A percentile compares a stretch with the other conserved stretches of the same genome.
These are phyloP conservation scores for Cajanus cajan DNA, from an alignment of 306 rosid genomes.

Conservation along the genomic window DNA sequence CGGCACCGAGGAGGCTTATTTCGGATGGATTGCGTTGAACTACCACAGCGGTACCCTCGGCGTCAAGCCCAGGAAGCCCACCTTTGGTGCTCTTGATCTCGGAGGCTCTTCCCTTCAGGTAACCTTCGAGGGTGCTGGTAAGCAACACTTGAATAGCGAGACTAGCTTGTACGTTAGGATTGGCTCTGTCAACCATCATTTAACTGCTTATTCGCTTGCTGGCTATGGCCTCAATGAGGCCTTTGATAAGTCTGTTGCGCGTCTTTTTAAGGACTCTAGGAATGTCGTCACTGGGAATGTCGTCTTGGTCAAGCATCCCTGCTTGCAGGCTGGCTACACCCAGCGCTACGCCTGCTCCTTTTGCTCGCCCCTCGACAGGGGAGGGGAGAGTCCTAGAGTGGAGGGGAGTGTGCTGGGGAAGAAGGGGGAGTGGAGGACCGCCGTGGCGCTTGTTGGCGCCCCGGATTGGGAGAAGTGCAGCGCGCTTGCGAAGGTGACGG, in stretches of 20 bases:
- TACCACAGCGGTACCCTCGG: constrained; percentile 61
- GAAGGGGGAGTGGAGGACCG: constrained; percentile 41
- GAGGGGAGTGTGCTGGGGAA: constrained; percentile 32
- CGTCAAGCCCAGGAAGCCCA: constrained; percentile 51
- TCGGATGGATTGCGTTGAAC: constrained; percentile 96
- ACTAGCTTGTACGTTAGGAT: constrained; percentile 75
- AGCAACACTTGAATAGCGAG: constrained; percentile 38
- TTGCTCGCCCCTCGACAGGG: constrained; percentile 45
- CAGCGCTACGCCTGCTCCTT: constrained; percentile 62
- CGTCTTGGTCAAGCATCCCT: constrained; percentile 78
- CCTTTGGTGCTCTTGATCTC: constrained; percentile 88
- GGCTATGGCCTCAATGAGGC: constrained; percentile 94
- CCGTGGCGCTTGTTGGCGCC: constrained; percentile 58
- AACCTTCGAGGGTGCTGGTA: constrained; percentile 66
- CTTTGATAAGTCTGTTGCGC: constrained; percentile 78
- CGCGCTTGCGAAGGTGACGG: constrained; percentile 64
- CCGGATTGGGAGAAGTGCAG: constrained; percentile 86
- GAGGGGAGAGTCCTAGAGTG: constrained; percentile 46
- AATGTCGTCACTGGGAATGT: constrained; percentile 42
- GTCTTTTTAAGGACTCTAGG: constrained; percentile 42
- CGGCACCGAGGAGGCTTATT: constrained; percentile 93
- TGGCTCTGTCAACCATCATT: constrained; percentile 78
- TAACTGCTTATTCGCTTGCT: constrained; percentile 80
- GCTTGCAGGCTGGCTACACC: constrained; percentile 78
- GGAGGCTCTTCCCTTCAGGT: constrained; percentile 97